Evolutionary conservation across 2,329 filamentous ascomycete genomes (phyloP), one percentile per base, ranked within the genome.

Genomic region (Colletotrichum plurivorum): DNA sequence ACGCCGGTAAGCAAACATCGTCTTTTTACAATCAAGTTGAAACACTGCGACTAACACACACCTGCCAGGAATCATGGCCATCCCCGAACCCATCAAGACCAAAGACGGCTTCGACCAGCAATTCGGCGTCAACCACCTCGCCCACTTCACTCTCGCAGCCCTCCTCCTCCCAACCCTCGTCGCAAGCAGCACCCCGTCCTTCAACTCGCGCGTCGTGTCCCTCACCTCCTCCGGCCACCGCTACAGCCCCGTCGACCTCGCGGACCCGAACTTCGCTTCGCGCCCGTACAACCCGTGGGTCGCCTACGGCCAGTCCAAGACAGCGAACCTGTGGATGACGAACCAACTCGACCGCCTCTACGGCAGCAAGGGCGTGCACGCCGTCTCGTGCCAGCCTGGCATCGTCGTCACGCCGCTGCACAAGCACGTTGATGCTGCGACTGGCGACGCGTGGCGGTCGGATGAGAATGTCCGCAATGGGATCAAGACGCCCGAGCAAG

Each of bases 101-200:
- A 45, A 20, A 1, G 74, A 76, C 22, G 75, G 73, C 16, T 71
- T 71, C 25, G 75, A 77, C 71, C 73, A 74, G 0, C 85, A 89
- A 60, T 84, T 89, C 65, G 86, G 81, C 45, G 83, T 81, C 3
- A 88, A 89, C 73, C 83, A 89, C 71, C 76, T 90, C 1, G 81
- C 77, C 8, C 84, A 88, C 72, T 89, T 88, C 77, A 79, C 88
- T 0, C 79, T 89, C 16, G 84, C 86, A 72, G 77, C 85, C 10
- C 78, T 87, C 0, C 77, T 89, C 31, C 84, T 84, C 27, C 75
- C 79, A 0, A 73, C 79, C 0, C 74, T 89, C 7, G 74, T 87
- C 0, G 71, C 78, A 0, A 78, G 79, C 5, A 72, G 79, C 2
- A 82, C 79, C 0, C 75, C 81, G 0, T 70, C 73, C 0, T 85